Percentiles rank a stretch among this genome's conserved stretches.
These are phyloP conservation scores for Didymella pinodella DNA, from an alignment of 2,329 filamentous ascomycete species.

Conservation along the genomic window DNA sequence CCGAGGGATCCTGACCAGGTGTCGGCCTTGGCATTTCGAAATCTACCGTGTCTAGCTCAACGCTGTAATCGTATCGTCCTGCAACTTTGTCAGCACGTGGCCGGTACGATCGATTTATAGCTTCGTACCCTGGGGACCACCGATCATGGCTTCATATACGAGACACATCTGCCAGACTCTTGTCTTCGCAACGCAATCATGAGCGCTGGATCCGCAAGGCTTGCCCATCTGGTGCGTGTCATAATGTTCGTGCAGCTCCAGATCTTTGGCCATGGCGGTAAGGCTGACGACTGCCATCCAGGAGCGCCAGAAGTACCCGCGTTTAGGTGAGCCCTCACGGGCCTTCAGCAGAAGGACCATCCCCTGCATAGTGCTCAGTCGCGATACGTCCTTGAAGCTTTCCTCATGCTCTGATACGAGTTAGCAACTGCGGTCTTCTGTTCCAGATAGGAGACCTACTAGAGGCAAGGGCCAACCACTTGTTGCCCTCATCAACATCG, in stretches of 20 bases:
- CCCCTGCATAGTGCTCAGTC: constrained; percentile 90
- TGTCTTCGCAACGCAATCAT: constrained; percentile 84
- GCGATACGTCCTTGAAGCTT: constrained; percentile 90
- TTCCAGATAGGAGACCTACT: constrained; percentile 62
- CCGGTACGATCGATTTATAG: too few relatives aligned
- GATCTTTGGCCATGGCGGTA: constrained; percentile 90
- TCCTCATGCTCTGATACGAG: constrained; percentile 76
- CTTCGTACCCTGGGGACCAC: constrained; percentile 81
- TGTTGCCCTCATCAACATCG: constrained; percentile 82
- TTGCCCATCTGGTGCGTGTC: constrained; percentile 77
- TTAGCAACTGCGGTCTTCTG: constrained; percentile 25
- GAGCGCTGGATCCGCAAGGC: constrained; percentile 70
- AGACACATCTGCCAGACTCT: constrained; percentile 91
- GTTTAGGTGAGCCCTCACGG: constrained; percentile 87
- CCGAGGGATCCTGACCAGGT: constrained; percentile 74
- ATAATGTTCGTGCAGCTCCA: constrained; percentile 87
- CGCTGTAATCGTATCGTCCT: constrained; percentile 77
- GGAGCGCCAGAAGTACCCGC: constrained; percentile 94
- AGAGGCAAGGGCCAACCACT: constrained; percentile 90
- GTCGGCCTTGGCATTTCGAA: constrained; percentile 70
- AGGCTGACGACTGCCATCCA: constrained; percentile 96
- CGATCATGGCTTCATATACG: constrained; percentile 89
- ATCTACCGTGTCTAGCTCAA: constrained; percentile 78
- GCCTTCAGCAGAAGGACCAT: constrained; percentile 88
- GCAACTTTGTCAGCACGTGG: constrained; percentile 16